Evolutionary conservation across 108 stramenopile species (phyloP).

Genomic region (Licmophora abbreviata): DNA sequence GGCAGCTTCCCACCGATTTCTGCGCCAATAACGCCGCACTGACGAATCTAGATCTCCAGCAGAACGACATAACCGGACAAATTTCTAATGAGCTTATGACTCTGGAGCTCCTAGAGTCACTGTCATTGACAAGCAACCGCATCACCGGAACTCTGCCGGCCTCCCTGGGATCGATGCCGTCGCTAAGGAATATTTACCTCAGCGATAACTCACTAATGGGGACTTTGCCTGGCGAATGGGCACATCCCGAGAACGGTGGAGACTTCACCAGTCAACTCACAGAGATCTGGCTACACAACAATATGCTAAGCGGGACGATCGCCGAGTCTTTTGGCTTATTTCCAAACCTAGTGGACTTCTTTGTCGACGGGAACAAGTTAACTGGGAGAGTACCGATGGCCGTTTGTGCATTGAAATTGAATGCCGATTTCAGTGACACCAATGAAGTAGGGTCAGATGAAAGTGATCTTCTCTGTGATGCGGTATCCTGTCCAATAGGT

Average conservation of each 20-base stretch:
- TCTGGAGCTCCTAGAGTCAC: not conserved
- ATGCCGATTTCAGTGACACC: constrained; percentile 24
- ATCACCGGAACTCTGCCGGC: constrained; percentile 20
- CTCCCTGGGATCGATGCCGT: constrained; percentile 10
- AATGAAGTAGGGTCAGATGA: constrained; percentile 4
- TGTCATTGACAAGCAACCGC: constrained; percentile 17
- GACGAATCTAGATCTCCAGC: constrained; percentile 10
- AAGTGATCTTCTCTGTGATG: constrained; percentile 28
- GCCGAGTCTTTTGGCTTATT: constrained; percentile 22
- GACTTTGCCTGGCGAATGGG: constrained; percentile 19
- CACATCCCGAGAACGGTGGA: constrained; percentile 23
- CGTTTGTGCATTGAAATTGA: constrained; percentile 29
- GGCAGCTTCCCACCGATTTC: not conserved
- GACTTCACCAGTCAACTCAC: constrained; percentile 19
- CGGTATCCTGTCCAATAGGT: constrained; percentile 42
- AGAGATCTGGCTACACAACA: constrained; percentile 45
- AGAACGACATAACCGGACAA: constrained; percentile 18
- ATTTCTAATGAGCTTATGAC: constrained; percentile 16
- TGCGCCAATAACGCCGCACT: constrained; percentile 2
- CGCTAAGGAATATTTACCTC: constrained; percentile 27
- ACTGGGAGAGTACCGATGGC: constrained; percentile 29
- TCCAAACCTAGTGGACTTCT: constrained; percentile 27
- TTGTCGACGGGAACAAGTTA: constrained; percentile 45
- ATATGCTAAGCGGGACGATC: constrained; percentile 42
- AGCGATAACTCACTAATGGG: constrained; percentile 32